phyloP scores from a whole-genome alignment of 805 yeast genomes.

The Wickerhamomyces xylosicus region DNA sequence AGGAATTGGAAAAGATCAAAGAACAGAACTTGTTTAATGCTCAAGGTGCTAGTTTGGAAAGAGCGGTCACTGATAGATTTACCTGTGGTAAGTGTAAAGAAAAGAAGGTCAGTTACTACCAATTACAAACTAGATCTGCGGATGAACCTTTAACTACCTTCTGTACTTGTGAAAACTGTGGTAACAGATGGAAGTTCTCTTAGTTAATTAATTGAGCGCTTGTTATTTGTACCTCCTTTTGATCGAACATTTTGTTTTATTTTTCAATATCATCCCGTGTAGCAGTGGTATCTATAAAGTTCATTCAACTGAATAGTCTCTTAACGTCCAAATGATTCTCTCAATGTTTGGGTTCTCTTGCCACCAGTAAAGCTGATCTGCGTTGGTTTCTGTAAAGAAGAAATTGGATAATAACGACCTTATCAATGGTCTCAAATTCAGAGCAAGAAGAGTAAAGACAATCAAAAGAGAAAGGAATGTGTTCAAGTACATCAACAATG shows the following conservation, averaged over 20 bases:
- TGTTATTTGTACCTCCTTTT: no score
- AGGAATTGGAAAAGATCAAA: constrained; percentile 76
- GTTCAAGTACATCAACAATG: no score
- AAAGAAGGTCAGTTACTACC: constrained; percentile 93
- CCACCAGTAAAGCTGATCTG: constrained; percentile 5
- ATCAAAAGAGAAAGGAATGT: no score
- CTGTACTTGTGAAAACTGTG: constrained; percentile 96
- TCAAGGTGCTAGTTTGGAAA: constrained; percentile 91
- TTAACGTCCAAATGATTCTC: constrained; percentile 2
- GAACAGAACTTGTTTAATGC: constrained; percentile 91
- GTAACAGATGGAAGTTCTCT: constrained; percentile 96
- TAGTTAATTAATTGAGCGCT: constrained; percentile 23
- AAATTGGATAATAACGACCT: no score
- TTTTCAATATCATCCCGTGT: no score
- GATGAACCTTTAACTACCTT: constrained; percentile 98
- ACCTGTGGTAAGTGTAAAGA: constrained; percentile 97
- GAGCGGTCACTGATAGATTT: constrained; percentile 94
- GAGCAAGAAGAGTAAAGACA: no score
- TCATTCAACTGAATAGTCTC: no score
- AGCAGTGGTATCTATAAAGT: no score
- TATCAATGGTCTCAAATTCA: no score
- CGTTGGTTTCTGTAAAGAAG: neutral
- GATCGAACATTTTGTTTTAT: no score
- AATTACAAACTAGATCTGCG: constrained; percentile 96
- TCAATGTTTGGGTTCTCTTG: constrained; percentile 2